Evolutionary conservation across 257 asterid species (phyloP), one percentile per base, ranked within the genome.

Genomic region (Nicotiana attenuata): DNA sequence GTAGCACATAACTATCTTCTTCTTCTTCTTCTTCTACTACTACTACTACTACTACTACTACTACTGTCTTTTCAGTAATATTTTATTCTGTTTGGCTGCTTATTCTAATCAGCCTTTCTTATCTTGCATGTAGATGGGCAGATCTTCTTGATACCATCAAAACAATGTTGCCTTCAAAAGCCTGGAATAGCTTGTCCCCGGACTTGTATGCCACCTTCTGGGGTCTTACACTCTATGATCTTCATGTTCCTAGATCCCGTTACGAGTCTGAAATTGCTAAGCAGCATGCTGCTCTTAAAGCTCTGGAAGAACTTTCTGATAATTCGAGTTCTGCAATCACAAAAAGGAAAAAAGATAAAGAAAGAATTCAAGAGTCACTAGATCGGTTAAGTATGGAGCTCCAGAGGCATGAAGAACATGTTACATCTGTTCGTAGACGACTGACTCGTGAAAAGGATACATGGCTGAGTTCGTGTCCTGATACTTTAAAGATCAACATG

Each of bases 171-270:
- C 99, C 99, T 78, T 80, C 97, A 47, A 96, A 93, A 86, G 98
- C 99, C 73, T 96, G 99, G 99, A 96, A 96, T 87, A 96, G 99
- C 85, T 90, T 96, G 87, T 96, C 99, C 81, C 93, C 99, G 75
- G 99, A 96, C 87, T 89, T 96, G 57, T 96, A 94, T 87, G 97
- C 97, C 33, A 94, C 99, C 84, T 96, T 96, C 86, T 96, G 99
- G 99, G 98, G 99, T 89, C 98, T 96, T 85, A 91, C 98, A 19
- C 89, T 96, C 47, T 96, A 96, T 85, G 99, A 96, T 91, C 98
- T 96, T 83, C 90, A 94, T 85, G 97, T 94, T 78, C 99, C 99
- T 73, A 89, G 91, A 92, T 90, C 83, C 78, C 97, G 99, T 84
- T 96, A 96, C 60, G 92, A 92, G 84, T 93, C 94, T 86, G 99